Base-by-base conservation (phyloP, 495 filamentous ascomycete species). In the Glarea lozoyensis region DNA sequence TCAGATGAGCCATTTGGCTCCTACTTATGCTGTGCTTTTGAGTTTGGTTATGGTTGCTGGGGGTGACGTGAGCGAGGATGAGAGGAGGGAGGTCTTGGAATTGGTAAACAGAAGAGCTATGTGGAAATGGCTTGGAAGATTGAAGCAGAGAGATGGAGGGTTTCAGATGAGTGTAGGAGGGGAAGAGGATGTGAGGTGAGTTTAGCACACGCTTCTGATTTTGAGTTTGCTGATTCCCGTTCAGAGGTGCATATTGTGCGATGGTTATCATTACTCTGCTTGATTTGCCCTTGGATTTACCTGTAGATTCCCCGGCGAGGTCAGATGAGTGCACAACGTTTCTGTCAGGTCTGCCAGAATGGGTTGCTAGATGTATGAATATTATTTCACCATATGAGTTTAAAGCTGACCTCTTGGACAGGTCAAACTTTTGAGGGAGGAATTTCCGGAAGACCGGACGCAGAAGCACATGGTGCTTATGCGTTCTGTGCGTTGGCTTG, bases 371-470 rank as follows among this genome's bases (percentile, higher is more conserved):
- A 64, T 97, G 88, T 88, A 72, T 69, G 79, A 59, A 15, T 34
- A 22, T 45, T 40, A 32, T 18, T 38, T 33, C 19, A 42, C 30
- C 6, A 31, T 15, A 38, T 40, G 50, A 42, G 30, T 33, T 31
- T 21, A 37, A 44, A 58, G 40, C 48, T 48, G 23, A 48, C 4
- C n/a, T 22, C 37, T 25, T 38, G 6, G n/a, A 1, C 21, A 90
- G 85, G 87, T 56, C 90, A 97, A 72, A 90, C 84, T 10, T 96
- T 79, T 54, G 92, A 98, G 65, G 92, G 92, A 40, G 92, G 92
- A 21, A 85, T 97, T 23, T 88, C 84, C 41, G 82, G 75, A 10
- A 76, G 77, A 29, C 92, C 92, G 13, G 80, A 75, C 37, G 78
- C 75, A 40, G 92, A 98, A 68, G 93, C 90, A 30, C 92, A 98